Conservation (phyloP, 2,329 filamentous ascomycete genomes). For the Fusarium newnesense region DNA sequence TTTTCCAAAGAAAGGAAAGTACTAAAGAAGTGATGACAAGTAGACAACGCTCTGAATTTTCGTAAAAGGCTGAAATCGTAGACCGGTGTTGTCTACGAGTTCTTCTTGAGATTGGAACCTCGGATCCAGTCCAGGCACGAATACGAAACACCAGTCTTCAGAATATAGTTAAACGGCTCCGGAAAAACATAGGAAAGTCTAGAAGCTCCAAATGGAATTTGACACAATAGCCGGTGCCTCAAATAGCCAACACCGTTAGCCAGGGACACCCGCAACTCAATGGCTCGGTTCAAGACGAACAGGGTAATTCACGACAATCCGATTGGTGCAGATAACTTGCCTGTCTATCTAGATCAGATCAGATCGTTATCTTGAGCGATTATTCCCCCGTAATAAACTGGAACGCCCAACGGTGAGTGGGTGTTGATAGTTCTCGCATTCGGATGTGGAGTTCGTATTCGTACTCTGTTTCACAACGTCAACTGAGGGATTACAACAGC, state of each 20-base stretch:
- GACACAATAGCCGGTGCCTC: neutral
- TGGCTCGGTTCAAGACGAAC: neutral
- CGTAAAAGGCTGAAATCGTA: neutral
- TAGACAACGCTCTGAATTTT: accelerated
- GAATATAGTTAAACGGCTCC: accelerated
- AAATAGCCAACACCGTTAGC: neutral
- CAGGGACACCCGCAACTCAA: slow-evolving; percentile 4
- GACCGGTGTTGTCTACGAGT: too few species aligned
- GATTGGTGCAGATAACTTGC: neutral
- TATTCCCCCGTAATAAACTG: neutral
- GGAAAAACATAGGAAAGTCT: neutral
- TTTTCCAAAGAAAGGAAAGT: neutral
- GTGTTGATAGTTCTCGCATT: slow-evolving; percentile 20
- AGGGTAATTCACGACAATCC: neutral
- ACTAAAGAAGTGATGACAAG: accelerated
- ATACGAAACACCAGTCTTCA: neutral
- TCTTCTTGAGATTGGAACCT: neutral
- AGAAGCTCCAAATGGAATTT: too few species aligned
- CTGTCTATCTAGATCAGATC: slow-evolving; percentile 17
- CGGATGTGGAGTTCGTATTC: slow-evolving; percentile 30
- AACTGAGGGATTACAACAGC: neutral
- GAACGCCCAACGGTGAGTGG: neutral
- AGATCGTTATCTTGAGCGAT: slow-evolving; percentile 1
- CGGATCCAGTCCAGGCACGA: neutral
- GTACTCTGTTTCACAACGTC: neutral